Base-by-base conservation (phyloP, 2,329 filamentous ascomycete species). In the Knoxdaviesia capensis region DNA sequence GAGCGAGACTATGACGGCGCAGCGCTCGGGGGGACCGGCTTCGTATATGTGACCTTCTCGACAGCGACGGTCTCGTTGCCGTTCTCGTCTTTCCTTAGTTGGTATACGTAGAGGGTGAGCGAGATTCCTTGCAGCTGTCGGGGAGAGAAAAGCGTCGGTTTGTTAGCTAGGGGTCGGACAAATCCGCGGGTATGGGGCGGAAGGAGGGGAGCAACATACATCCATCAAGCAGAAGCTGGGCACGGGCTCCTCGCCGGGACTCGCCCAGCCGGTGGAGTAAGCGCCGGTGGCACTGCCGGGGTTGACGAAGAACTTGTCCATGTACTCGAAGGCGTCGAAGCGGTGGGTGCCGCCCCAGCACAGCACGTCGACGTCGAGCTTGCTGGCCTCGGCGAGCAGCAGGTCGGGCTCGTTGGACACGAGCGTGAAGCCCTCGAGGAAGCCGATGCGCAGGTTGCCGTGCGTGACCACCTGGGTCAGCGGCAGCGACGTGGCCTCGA, bases 161-260 rank as follows among this genome's bases (percentile, higher is more conserved):
- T 40, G 42, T 33, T 34, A 35, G 20, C 7, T 38, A 8, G n/a
- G 5, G 8, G 28, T n/a, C 11, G 7, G 6, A 31, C 30, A 4
- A 8, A 5, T 6, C 10, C 7, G 7, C 20, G 5, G n/a, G 11
- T 5, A 30, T 4, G 33, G 20, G 35, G 4, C 11, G 8, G 34
- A 28, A 41, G 8, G 30, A 43, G 11, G n/a, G 6, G 41, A 37
- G 41, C 43, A 38, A 79, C 85, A 65, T 59, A 94, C 87, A 71
- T 96, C 88, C 88, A 96, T 94, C 58, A 96, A 63, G 55, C 90
- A 94, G 60, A 96, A 94, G 57, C 86, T 94, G 30, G 88, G 88
- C 44, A 77, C 78, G 29, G 80, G 81, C 43, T 88, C 81, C 54
- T 82, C 74, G n/a, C 62, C 65, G 36, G 69, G 70, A 41, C 62